Conservation (phyloP, 768 basidiomycete genomes). For the Tricholoma saponaceum region DNA sequence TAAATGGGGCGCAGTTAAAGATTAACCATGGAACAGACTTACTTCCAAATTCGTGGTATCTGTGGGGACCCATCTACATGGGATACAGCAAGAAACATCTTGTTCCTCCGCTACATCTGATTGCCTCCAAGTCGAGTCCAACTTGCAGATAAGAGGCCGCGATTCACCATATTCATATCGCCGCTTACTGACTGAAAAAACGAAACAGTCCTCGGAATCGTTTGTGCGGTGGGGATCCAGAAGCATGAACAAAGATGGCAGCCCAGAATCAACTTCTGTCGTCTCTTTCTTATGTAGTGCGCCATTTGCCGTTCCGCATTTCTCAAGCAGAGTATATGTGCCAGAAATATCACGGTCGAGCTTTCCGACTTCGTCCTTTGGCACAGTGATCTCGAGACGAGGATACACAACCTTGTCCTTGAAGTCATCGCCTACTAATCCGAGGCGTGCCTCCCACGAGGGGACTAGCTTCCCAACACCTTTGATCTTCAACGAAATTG, state of each 20-base stretch:
- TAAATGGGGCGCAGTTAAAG: constrained; percentile 1
- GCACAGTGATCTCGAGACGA: constrained; percentile 58
- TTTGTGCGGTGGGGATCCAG: constrained; percentile 86
- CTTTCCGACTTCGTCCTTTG: constrained; percentile 34
- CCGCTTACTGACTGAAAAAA: constrained; percentile 76
- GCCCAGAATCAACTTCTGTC: constrained; percentile 35
- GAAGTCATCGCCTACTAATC: constrained; percentile 61
- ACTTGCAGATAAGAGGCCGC: constrained; percentile 69
- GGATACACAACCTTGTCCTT: constrained; percentile 67
- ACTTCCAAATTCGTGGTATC: constrained; percentile 53
- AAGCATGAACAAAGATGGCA: constrained; percentile 73
- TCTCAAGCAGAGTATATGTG: constrained; percentile 70
- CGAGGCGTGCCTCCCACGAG: constrained; percentile 82
- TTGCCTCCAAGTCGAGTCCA: constrained; percentile 80
- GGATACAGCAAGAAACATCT: constrained; percentile 53
- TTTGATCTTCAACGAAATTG: constrained; percentile 57
- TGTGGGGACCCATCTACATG: constrained; percentile 60
- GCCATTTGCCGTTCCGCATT: constrained; percentile 85
- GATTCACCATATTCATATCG: constrained; percentile 80
- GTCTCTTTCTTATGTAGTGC: constrained; percentile 69
- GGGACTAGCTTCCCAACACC: constrained; percentile 69
- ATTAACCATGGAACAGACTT: constrained; percentile 14
- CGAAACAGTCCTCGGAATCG: constrained; percentile 73
- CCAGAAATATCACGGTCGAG: constrained; percentile 85
- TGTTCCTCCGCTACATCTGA: constrained; percentile 45